Conservation (phyloP, 78 protist species). For the Andalucia godoyi region DNA sequence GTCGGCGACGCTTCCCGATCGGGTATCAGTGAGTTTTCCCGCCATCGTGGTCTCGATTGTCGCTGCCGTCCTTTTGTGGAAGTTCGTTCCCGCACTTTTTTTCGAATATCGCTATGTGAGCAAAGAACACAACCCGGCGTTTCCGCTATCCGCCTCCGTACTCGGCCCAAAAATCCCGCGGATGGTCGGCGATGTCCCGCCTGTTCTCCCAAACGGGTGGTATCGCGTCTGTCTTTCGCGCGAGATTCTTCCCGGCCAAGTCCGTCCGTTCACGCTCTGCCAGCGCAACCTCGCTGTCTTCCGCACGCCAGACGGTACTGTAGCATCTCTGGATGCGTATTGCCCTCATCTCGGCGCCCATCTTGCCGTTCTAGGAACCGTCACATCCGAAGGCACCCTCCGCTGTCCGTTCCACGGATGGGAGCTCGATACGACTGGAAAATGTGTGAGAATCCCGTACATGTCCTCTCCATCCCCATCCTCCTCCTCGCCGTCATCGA, state of each 20-base stretch:
- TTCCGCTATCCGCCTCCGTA: too few species aligned
- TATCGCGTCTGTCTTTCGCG: background rate
- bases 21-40: too few species aligned
- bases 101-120: background rate
- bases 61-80: background rate
- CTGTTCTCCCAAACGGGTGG: slow-evolving; percentile 27
- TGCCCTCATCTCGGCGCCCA: slow-evolving; percentile 54
- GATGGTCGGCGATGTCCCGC: background rate
- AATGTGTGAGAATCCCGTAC: slow-evolving; percentile 8
- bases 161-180: too few species aligned
- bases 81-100: background rate
- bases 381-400: slow-evolving; percentile 17
- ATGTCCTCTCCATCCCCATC: too few species aligned
- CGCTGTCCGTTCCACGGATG: slow-evolving; percentile 45
- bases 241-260: background rate
- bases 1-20: too few species aligned
- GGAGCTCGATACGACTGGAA: slow-evolving; percentile 21
- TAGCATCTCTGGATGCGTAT: slow-evolving; percentile 28
- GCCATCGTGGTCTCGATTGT: too few species aligned
- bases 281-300: slow-evolving; percentile 20
- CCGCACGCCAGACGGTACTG: slow-evolving; percentile 12
- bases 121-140: background rate
- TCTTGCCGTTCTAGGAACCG: slow-evolving; percentile 21
- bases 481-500: too few species aligned
- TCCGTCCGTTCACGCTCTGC: background rate